Evolutionary conservation across 306 rosid species (phyloP).

Genomic region (Citrullus mucosospermus): DNA sequence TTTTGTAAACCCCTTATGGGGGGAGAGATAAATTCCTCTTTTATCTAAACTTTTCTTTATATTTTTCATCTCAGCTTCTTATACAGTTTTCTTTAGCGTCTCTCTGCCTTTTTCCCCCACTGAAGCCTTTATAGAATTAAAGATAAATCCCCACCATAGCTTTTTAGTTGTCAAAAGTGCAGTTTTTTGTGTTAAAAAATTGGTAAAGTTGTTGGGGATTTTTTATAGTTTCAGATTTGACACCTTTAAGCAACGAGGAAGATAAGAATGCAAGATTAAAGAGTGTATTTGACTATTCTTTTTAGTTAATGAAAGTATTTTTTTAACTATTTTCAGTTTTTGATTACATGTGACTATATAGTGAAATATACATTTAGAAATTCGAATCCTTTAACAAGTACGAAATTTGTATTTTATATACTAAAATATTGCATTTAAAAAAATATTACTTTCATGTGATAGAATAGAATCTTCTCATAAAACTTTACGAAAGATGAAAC

Average conservation of each 20-base stretch:
- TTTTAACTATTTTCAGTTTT: not conserved
- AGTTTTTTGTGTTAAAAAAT: not conserved
- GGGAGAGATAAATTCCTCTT: not conserved
- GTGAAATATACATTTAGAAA: not conserved
- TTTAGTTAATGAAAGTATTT: not conserved
- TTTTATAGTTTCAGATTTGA: not conserved
- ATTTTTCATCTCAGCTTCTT: not conserved
- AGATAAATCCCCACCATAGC: not conserved
- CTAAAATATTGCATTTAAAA: not conserved
- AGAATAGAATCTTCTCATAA: not conserved
- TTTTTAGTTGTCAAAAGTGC: not conserved
- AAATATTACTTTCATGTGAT: not conserved
- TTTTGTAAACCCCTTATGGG: not conserved
- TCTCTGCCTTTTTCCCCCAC: not conserved
- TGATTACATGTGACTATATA: not conserved
- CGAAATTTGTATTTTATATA: not conserved
- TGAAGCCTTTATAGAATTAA: not conserved
- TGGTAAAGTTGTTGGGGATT: not conserved
- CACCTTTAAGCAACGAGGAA: not conserved
- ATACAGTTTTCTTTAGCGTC: not conserved
- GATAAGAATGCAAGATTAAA: not conserved
- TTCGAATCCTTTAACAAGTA: not conserved
- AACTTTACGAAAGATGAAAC: conserved; percentile 2
- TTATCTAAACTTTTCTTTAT: not conserved
- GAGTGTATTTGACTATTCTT: not conserved